phyloP scores from a whole-genome alignment of 2,329 filamentous ascomycete species.

The Rutstroemia sp. region DNA sequence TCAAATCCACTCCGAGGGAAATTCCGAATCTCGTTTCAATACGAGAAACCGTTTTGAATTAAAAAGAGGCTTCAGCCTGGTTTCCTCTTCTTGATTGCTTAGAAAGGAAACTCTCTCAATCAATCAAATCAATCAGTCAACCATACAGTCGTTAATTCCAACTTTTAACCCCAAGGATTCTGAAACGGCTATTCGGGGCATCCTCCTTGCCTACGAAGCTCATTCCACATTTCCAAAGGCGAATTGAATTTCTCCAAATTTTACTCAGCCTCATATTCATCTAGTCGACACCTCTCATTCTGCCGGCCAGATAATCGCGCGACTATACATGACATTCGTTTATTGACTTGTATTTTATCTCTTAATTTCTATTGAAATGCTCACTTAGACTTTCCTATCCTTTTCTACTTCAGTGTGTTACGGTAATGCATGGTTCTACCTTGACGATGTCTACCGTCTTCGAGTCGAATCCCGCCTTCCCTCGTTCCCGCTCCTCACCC shows the following conservation, averaged over 20 bases:
- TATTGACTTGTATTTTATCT: not conserved
- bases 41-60: too few species aligned
- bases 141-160: slow-evolving; percentile 1
- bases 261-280: slow-evolving; percentile 1
- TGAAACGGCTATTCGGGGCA: slow-evolving; percentile 4
- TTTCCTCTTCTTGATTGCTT: not conserved
- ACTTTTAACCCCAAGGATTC: not conserved
- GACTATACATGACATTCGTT: slow-evolving; percentile 2
- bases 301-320: slow-evolving; percentile 7
- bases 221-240: not conserved
- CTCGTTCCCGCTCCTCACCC: slow-evolving; percentile 30
- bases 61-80: not conserved
- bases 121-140: not conserved
- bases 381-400: slow-evolving; percentile 6
- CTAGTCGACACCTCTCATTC: not conserved
- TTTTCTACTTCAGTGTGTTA: slow-evolving; percentile 12
- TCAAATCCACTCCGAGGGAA: not conserved
- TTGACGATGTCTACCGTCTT: slow-evolving; percentile 27
- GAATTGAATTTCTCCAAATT: not conserved
- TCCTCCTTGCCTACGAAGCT: not conserved
- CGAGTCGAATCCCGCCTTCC: slow-evolving; percentile 22
- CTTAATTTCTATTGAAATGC: slow-evolving; percentile 4
- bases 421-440: slow-evolving; percentile 25
- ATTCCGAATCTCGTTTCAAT: too few species aligned
- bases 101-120: not conserved